Percentiles rank a stretch among this genome's conserved stretches.
Evolutionary conservation across 345 rosid genomes (phyloP).

Genomic region (Xanthoceras sorbifolium): DNA sequence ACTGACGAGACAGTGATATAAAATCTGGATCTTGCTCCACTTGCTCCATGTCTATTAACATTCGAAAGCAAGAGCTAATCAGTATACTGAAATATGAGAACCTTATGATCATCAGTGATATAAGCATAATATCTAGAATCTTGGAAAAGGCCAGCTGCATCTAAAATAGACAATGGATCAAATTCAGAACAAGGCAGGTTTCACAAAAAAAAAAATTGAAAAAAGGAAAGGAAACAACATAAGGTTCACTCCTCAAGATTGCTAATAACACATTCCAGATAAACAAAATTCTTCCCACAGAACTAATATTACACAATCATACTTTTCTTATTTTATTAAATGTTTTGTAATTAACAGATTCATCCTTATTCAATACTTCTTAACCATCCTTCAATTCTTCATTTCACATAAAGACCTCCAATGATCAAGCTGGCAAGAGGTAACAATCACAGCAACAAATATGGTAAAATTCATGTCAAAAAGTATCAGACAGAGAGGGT

Average conservation of each 20-base stretch:
- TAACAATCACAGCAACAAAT: neutral
- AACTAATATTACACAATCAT: neutral
- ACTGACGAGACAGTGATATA: constrained; percentile 79
- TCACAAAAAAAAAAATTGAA: neutral
- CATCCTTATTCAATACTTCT: neutral
- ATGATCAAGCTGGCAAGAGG: neutral
- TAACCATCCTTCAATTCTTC: neutral
- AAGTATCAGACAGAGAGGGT: constrained; percentile 14
- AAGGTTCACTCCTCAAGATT: neutral
- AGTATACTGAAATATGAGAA: constrained; percentile 13
- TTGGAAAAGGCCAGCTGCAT: neutral
- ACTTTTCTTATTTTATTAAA: neutral
- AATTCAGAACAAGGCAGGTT: neutral
- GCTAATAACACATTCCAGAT: neutral
- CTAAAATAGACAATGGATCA: neutral
- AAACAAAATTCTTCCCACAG: neutral
- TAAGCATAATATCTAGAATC: neutral
- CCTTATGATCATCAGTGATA: neutral
- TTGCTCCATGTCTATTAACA: constrained; percentile 80
- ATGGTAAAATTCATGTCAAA: neutral
- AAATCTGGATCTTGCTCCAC: constrained; percentile 95
- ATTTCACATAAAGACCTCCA: neutral
- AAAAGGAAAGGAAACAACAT: no score
- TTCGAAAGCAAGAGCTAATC: constrained; percentile 21
- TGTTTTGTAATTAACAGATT: neutral